A percentile compares a stretch with the other conserved stretches of the same genome.
Evolutionary conservation across 148 eudicot genomes (phyloP).

Genomic region (Tetragonia tetragonoides): DNA sequence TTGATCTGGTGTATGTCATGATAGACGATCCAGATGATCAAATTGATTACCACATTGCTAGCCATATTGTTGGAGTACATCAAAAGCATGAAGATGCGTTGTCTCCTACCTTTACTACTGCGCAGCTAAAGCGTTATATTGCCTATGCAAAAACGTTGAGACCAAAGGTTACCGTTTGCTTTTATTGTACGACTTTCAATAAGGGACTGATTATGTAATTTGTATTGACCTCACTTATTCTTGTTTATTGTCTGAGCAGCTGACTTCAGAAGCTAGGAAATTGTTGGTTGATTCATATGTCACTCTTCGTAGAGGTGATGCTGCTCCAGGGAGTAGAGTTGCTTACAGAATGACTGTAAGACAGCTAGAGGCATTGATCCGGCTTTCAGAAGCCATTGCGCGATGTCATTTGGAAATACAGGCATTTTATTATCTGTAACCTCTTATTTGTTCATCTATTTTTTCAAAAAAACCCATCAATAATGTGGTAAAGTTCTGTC

Average conservation of each 20-base stretch:
- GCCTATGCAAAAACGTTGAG: constrained; percentile 79
- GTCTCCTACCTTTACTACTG: constrained; percentile 82
- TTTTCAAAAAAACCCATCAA: not conserved
- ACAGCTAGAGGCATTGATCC: constrained; percentile 90
- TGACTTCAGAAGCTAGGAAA: constrained; percentile 72
- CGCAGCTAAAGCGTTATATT: constrained; percentile 85
- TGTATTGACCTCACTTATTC: not conserved
- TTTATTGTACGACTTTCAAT: constrained; percentile 7
- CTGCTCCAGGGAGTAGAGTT: constrained; percentile 90
- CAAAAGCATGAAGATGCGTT: constrained; percentile 91
- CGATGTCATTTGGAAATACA: constrained; percentile 66
- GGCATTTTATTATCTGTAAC: constrained; percentile 36
- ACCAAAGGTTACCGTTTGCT: constrained; percentile 57
- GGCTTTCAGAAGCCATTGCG: constrained; percentile 96
- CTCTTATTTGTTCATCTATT: not conserved
- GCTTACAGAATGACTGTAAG: constrained; percentile 99
- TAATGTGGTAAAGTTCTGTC: constrained; percentile 1
- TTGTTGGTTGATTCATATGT: constrained; percentile 90
- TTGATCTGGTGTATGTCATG: constrained; percentile 98
- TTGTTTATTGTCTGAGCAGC: constrained; percentile 41
- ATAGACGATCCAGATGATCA: constrained; percentile 98
- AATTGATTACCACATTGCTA: constrained; percentile 92
- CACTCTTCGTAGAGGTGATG: constrained; percentile 80
- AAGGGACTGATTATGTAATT: constrained; percentile 1
- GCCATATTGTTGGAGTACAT: constrained; percentile 91